Evolutionary conservation across 2,329 filamentous ascomycete genomes (phyloP).

Genomic region (Pyricularia sp.): DNA sequence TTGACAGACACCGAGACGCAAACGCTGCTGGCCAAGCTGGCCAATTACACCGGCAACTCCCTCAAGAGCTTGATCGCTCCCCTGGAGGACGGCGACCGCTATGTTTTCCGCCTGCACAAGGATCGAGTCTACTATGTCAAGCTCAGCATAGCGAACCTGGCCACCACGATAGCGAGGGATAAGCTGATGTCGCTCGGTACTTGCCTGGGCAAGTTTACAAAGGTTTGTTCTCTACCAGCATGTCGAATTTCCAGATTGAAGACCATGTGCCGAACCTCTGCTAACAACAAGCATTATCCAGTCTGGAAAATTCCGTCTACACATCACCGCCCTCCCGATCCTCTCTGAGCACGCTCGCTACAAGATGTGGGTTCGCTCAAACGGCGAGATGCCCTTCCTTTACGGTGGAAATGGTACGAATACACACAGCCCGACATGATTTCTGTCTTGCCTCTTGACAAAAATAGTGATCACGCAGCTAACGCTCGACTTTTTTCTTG

Average conservation of each 20-base stretch:
- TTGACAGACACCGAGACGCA: slow-evolving; percentile 14
- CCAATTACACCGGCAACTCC: slow-evolving; percentile 80
- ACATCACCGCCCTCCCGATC: slow-evolving; percentile 77
- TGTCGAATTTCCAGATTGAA: not conserved
- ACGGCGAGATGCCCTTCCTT: slow-evolving; percentile 94
- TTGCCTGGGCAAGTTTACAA: slow-evolving; percentile 47
- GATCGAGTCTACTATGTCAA: slow-evolving; percentile 50
- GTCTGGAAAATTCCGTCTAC: slow-evolving; percentile 86
- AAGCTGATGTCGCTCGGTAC: slow-evolving; percentile 79
- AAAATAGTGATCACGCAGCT: not conserved
- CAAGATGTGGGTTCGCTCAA: slow-evolving; percentile 94
- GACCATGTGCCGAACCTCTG: not conserved
- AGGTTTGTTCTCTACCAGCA: not conserved
- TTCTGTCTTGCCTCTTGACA: not conserved
- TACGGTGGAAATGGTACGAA: slow-evolving; percentile 62
- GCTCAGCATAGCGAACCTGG: slow-evolving; percentile 79
- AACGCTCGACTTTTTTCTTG: not conserved
- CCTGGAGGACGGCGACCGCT: slow-evolving; percentile 58
- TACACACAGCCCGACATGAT: not conserved
- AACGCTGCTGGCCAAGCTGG: slow-evolving; percentile 82
- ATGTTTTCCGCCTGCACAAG: slow-evolving; percentile 74
- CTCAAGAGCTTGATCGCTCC: slow-evolving; percentile 75
- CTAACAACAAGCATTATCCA: slow-evolving; percentile 20
- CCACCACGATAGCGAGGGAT: slow-evolving; percentile 70
- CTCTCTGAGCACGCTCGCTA: slow-evolving; percentile 85